A percentile compares a stretch with the other conserved stretches of the same genome.
These are phyloP conservation scores for Termitomyces sp. DNA, from an alignment of 1,284 basidiomycete species.

Conservation along the genomic window DNA sequence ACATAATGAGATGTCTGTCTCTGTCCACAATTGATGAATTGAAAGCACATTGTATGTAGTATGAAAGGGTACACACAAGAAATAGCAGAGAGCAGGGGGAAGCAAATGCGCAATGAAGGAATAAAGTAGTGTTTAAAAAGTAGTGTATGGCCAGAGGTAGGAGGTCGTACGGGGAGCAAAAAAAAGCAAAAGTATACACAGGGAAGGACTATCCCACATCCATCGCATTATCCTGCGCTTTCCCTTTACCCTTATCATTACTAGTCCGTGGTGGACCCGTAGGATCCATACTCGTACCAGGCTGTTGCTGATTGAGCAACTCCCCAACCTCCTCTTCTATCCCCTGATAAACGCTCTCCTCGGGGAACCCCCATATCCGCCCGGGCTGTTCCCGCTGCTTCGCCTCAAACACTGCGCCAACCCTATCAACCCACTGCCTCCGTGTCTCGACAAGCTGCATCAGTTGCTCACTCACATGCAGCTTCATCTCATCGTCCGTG, in stretches of 20 bases:
- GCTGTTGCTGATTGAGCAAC: constrained; percentile 17
- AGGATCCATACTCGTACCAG: background rate
- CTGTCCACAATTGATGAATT: constrained; percentile 3
- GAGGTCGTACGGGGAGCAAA: background rate
- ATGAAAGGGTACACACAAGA: constrained; percentile 8
- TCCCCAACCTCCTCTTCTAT: constrained; percentile 59
- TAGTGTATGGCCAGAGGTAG: background rate
- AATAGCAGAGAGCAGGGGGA: constrained; percentile 10
- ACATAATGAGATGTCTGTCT: background rate
- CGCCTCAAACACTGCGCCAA: constrained; percentile 64
- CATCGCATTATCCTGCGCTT: constrained; percentile 49
- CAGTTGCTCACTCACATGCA: constrained; percentile 70
- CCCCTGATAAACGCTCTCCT: constrained; percentile 68
- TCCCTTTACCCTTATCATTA: constrained; percentile 44
- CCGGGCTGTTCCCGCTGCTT: constrained; percentile 62
- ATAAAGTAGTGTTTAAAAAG: constrained; percentile 19
- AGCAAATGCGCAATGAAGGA: constrained; percentile 16
- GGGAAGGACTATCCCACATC: constrained; percentile 41
- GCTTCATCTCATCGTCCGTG: constrained; percentile 58
- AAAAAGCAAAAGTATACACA: background rate
- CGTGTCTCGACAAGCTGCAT: constrained; percentile 67
- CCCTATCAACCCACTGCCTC: constrained; percentile 65
- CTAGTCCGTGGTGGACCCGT: constrained; percentile 11
- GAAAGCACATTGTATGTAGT: constrained; percentile 5
- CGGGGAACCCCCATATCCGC: constrained; percentile 69